Evolutionary conservation across 164 flowering plant genomes (phyloP), one percentile per base, ranked within the genome.

Genomic region (Sextonia rubra): DNA sequence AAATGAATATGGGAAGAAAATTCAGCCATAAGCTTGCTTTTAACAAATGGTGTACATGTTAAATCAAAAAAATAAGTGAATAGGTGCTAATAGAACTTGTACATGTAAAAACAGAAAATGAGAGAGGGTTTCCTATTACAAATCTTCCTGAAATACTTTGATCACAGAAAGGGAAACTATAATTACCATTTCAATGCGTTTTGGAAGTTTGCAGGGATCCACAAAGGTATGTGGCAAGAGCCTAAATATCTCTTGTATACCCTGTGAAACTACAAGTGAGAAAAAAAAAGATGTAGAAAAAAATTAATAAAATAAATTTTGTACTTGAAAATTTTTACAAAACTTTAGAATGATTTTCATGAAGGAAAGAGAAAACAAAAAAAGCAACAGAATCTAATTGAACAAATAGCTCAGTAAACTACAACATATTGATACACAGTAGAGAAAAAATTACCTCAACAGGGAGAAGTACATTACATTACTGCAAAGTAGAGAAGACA

Each of bases 181-280:
- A 48, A 32, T 73, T 82, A 90, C 97, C 86, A 5, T 77, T 69
- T 18, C 85, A 82, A 83, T 84, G 44, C 93, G 87, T 71, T 87
- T 89, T 30, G 95, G 91, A 74, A 96, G 97, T 77, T 47, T 83
- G 80, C 85, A 80, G 72, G 97, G 86, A 64, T 91, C 93, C 81
- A 96, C 94, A 80, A 88, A 92, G 74, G 88, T 82, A 80, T 96
- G 98, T 81, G 99, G 99, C 77, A 96, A 94, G 70, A 96, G 97
- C 86, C 90, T 96, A 76, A 96, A 92, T 29, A 96, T 91, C 79
- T 96, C 99, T 74, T 90, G 94, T 47, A 97, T 97, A 23, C 98
- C 99, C 71, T 70, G 86, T 76, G 98, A 93, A 79, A 91, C 99
- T 95, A 78, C 77, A 83, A 37, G n/a, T 1, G 12, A 72, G 64